Evolutionary conservation across 305 asterid species (phyloP).

Genomic region (Fraxinus velutina): DNA sequence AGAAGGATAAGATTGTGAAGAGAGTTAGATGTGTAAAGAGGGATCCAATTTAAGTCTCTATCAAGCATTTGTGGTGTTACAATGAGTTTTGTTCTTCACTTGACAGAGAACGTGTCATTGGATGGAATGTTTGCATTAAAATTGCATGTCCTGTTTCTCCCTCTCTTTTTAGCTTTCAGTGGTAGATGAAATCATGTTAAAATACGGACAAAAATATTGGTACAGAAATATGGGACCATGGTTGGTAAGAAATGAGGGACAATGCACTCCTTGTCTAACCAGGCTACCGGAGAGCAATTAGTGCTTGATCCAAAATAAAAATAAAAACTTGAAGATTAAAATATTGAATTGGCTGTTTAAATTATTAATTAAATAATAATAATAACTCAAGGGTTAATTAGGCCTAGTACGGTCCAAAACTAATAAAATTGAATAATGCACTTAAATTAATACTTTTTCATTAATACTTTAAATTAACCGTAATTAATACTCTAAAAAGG

Average conservation of each 20-base stretch:
- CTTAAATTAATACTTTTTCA: too few species aligned
- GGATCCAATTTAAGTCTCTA: constrained; percentile 9
- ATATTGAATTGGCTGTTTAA: too few species aligned
- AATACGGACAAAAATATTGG: background rate
- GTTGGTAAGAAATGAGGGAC: background rate
- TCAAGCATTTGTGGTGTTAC: constrained; percentile 15
- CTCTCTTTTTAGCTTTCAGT: background rate
- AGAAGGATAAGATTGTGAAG: background rate
- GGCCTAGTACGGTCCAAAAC: too few species aligned
- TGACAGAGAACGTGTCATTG: constrained; percentile 1
- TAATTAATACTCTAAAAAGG: too few species aligned
- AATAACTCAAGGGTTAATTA: too few species aligned
- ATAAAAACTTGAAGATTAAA: too few species aligned
- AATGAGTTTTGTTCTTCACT: constrained; percentile 17
- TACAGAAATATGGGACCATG: background rate
- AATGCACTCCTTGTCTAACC: background rate
- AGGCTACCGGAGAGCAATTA: background rate
- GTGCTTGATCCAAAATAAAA: background rate
- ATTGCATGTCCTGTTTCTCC: background rate
- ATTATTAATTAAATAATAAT: too few species aligned
- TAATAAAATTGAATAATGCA: too few species aligned
- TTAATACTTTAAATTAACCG: too few species aligned
- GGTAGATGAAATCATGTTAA: background rate
- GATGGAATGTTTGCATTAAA: constrained; percentile 14
- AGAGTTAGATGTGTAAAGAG: background rate